These are phyloP conservation scores for Gastrolobium bilobum DNA, from an alignment of 306 rosid genomes.

Conservation along the genomic window DNA sequence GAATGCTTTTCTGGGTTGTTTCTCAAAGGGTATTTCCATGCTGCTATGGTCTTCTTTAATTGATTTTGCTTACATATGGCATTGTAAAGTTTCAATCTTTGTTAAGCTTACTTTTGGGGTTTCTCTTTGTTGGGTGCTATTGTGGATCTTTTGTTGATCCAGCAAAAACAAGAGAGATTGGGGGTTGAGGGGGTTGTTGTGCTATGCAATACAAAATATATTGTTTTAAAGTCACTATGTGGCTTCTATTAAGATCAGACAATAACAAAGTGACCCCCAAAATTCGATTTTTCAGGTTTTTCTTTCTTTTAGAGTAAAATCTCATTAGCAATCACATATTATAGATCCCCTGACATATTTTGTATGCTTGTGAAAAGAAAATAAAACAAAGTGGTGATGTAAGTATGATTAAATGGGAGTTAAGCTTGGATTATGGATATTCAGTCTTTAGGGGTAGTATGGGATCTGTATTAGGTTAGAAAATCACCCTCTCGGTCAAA, in stretches of 20 bases:
- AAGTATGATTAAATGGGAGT: conserved; percentile 16
- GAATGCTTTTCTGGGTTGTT: neutral
- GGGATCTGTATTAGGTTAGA: neutral
- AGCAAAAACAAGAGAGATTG: conserved; percentile 25
- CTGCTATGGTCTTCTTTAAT: conserved; percentile 14
- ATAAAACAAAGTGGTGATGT: neutral
- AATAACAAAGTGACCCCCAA: conserved; percentile 7
- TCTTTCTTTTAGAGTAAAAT: neutral
- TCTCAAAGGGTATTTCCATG: neutral
- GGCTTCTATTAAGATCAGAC: conserved; percentile 32
- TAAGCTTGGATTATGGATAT: conserved; percentile 12
- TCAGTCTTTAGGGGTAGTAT: neutral
- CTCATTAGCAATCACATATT: conserved; percentile 10
- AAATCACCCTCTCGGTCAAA: neutral
- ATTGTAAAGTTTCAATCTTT: conserved; percentile 35
- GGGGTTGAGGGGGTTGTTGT: conserved; percentile 30
- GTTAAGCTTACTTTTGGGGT: neutral
- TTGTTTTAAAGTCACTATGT: conserved; percentile 9
- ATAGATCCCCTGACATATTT: conserved; percentile 32
- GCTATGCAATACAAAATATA: neutral
- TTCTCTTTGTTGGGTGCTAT: neutral
- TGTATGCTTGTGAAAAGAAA: conserved; percentile 25
- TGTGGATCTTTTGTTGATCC: conserved; percentile 52
- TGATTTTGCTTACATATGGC: neutral
- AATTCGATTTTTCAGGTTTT: conserved; percentile 8